phyloP scores from a whole-genome alignment of 306 rosid species.

The Alnus glutinosa region DNA sequence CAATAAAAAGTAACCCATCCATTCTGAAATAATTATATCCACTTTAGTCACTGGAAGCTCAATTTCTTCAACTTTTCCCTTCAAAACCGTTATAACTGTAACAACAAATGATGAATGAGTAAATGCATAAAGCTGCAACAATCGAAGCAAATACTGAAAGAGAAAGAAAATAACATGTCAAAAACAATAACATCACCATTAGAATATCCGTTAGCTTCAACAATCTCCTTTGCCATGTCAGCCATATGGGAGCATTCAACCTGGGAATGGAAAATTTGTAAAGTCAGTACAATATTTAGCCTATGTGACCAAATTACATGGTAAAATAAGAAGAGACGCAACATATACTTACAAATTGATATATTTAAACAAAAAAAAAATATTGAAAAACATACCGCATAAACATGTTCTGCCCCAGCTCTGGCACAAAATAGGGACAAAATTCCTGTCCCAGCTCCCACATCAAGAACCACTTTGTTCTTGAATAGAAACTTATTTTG shows the following conservation, averaged over 20 bases:
- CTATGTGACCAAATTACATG: constrained; percentile 1
- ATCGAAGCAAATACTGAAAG: not conserved
- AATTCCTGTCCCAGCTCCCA: constrained; percentile 99
- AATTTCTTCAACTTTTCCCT: constrained; percentile 93
- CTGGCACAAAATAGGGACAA: constrained; percentile 93
- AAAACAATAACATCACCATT: constrained; percentile 51
- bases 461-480: constrained; percentile 95
- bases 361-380: not conserved
- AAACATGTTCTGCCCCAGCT: constrained; percentile 95
- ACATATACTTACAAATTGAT: not conserved
- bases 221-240: constrained; percentile 92
- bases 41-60: constrained; percentile 92
- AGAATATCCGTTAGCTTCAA: constrained; percentile 78
- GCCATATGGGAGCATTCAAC: constrained; percentile 99
- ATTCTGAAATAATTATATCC: constrained; percentile 93
- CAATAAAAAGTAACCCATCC: constrained; percentile 99
- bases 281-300: constrained; percentile 3
- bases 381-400: constrained; percentile 56
- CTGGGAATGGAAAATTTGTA: constrained; percentile 35
- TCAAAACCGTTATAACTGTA: constrained; percentile 88
- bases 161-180: not conserved
- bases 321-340: not conserved
- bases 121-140: constrained; percentile 21
- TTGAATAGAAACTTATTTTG: constrained; percentile 82
- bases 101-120: constrained; percentile 6